phyloP scores from a whole-genome alignment of 768 basidiomycete species.

The Pholiota molesta region DNA sequence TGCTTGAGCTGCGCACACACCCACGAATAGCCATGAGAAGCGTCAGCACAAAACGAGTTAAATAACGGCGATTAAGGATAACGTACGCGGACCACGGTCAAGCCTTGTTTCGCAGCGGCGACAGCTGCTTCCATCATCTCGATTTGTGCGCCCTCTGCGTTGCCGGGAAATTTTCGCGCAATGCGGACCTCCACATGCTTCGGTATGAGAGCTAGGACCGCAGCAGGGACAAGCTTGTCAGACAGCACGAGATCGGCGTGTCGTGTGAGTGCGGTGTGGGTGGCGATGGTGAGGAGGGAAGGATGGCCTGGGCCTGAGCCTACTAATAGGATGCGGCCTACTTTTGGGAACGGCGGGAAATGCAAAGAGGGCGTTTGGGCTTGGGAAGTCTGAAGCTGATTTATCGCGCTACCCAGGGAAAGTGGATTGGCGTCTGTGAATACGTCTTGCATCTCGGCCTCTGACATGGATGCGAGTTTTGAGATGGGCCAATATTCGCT shows the following conservation, averaged over 20 bases:
- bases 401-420: constrained; percentile 12
- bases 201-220: constrained; percentile 86
- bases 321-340: constrained; percentile 84
- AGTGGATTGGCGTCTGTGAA: constrained; percentile 42
- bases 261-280: constrained; percentile 76
- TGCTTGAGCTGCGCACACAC: constrained; percentile 75
- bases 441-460: constrained; percentile 67
- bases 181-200: constrained; percentile 73
- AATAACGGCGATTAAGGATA: background rate
- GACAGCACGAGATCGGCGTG: constrained; percentile 88
- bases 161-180: constrained; percentile 97
- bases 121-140: constrained; percentile 95
- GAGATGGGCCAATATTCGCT: constrained; percentile 95
- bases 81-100: constrained; percentile 86
- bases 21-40: constrained; percentile 12
- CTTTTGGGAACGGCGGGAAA: constrained; percentile 36
- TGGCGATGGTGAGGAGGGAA: constrained; percentile 86
- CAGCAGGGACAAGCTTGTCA: constrained; percentile 93
- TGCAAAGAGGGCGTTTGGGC: constrained; percentile 29
- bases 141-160: constrained; percentile 91
- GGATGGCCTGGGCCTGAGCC: constrained; percentile 97
- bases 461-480: constrained; percentile 69
- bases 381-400: constrained; percentile 12
- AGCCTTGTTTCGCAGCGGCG: constrained; percentile 75
- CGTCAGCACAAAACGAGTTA: constrained; percentile 9